These are phyloP conservation scores for Hyaloscypha bicolor DNA, from an alignment of 495 filamentous ascomycete species.

Conservation along the genomic window DNA sequence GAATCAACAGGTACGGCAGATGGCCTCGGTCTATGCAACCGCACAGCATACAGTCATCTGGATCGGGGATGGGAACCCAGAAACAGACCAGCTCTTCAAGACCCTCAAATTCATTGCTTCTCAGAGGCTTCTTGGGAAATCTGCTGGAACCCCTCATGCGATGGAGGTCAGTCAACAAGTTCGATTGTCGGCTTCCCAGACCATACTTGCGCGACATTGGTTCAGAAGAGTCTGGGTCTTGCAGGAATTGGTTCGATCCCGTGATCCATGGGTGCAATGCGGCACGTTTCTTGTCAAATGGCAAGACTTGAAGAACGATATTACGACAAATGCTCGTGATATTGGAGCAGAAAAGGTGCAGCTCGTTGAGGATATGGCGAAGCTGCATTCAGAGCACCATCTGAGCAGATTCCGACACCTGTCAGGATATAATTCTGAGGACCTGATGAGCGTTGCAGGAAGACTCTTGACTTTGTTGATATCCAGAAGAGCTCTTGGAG, in stretches of 20 bases:
- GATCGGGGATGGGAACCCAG: not conserved
- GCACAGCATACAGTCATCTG: not conserved
- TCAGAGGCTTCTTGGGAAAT: not conserved
- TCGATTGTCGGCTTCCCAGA: not conserved
- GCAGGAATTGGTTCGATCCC: not conserved
- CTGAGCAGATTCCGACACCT: not conserved
- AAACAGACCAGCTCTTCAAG: not conserved
- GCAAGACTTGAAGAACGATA: not conserved
- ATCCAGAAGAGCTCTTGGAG: not conserved
- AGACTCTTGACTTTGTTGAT: not conserved
- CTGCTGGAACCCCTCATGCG: not conserved
- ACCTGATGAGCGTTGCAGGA: not conserved
- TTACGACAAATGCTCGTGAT: not conserved
- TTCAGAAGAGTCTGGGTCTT: not conserved
- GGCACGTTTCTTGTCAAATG: not conserved
- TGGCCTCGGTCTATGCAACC: not conserved
- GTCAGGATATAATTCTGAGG: not conserved
- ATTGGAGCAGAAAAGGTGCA: not conserved
- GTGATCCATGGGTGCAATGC: not conserved
- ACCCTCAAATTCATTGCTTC: not conserved
- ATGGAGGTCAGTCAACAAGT: not conserved
- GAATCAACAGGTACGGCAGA: not conserved
- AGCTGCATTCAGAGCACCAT: not conserved
- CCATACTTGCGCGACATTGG: not conserved
- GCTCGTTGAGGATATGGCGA: not conserved